These are phyloP conservation scores for Gynandropsis gynandra DNA, from an alignment of 345 rosid species.

Conservation along the genomic window DNA sequence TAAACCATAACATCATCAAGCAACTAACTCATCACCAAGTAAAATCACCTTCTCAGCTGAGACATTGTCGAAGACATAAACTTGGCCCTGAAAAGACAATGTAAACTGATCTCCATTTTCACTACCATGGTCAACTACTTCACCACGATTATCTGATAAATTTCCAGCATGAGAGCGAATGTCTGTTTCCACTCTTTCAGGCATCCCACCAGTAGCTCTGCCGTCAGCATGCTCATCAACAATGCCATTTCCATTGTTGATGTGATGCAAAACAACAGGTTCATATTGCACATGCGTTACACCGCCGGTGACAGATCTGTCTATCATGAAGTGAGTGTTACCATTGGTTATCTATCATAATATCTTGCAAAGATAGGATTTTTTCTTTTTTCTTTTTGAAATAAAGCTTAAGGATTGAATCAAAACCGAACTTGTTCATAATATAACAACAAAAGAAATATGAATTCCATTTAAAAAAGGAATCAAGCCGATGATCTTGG, in stretches of 20 bases:
- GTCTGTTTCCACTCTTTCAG: conserved; percentile 37
- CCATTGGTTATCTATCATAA: no score
- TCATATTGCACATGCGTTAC: conserved; percentile 37
- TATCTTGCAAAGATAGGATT: no score
- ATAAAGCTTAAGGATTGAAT: no score
- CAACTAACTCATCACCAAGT: neutral
- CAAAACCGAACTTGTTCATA: no score
- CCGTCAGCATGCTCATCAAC: conserved; percentile 34
- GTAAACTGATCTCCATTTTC: conserved; percentile 57
- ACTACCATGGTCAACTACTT: conserved; percentile 32
- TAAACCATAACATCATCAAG: neutral
- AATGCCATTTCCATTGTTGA: conserved; percentile 35
- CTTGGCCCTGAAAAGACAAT: conserved; percentile 69
- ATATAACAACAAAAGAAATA: no score
- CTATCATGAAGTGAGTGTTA: no score
- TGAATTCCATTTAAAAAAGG: no score
- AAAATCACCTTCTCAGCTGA: conserved; percentile 52
- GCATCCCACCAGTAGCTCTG: conserved; percentile 25
- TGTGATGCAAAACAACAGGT: conserved; percentile 36
- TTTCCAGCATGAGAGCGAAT: conserved; percentile 49
- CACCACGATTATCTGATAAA: conserved; percentile 35
- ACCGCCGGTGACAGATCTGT: no score
- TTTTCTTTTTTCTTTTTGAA: no score
- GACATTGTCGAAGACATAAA: conserved; percentile 67
- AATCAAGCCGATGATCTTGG: no score